Evolutionary conservation across 441 rosid genomes (phyloP).

Genomic region (Aleurites moluccanus): DNA sequence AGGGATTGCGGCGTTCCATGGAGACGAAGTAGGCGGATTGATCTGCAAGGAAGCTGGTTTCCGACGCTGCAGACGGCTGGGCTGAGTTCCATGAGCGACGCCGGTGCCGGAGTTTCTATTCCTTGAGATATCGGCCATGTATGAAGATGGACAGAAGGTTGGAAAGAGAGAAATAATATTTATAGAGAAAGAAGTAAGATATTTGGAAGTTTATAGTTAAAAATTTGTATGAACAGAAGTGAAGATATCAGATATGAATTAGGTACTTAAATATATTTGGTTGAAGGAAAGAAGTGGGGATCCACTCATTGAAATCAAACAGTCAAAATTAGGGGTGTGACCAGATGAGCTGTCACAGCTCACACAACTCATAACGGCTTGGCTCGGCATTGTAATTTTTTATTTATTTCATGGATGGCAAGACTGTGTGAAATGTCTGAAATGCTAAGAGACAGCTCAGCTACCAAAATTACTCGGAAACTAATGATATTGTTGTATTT

Average conservation of each 20-base stretch:
- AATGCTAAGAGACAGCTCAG: too few species aligned
- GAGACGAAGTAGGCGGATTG: slow-evolving; percentile 37
- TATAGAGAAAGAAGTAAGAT: background rate
- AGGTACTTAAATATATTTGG: background rate
- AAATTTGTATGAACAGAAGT: background rate
- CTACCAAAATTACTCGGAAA: too few species aligned
- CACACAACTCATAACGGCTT: slow-evolving; percentile 9
- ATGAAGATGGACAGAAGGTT: too few species aligned
- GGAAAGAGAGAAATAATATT: background rate
- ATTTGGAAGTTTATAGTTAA: background rate
- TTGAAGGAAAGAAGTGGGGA: background rate
- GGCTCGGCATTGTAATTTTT: background rate
- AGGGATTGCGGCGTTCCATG: slow-evolving; percentile 87
- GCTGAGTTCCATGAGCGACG: slow-evolving; percentile 31
- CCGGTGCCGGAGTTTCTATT: slow-evolving; percentile 19
- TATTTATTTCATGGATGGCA: background rate
- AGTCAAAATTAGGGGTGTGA: background rate
- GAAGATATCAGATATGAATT: background rate
- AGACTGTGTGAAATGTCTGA: background rate
- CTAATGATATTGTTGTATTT: too few species aligned
- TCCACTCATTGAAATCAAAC: background rate
- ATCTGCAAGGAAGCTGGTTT: slow-evolving; percentile 72
- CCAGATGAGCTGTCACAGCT: background rate
- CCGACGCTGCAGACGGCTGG: slow-evolving; percentile 75
- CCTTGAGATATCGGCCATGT: slow-evolving; percentile 41